These are phyloP conservation scores for Jacaranda mimosifolia DNA, from an alignment of 257 asterid genomes.

Conservation along the genomic window DNA sequence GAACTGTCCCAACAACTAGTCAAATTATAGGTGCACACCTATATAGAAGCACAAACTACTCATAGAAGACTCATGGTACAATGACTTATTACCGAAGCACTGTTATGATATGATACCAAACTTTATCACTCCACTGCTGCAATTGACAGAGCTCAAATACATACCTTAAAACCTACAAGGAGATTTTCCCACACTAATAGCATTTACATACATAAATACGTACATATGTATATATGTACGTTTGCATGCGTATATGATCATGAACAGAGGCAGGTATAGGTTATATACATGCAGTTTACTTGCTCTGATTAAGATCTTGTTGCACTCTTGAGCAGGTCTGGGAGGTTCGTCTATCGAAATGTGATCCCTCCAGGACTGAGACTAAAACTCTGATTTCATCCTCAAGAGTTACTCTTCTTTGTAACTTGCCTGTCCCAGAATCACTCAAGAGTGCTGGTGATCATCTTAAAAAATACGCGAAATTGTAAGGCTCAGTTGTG, in stretches of 20 bases:
- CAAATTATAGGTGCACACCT: conserved; percentile 11
- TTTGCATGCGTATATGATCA: neutral
- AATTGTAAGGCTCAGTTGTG: conserved; percentile 44
- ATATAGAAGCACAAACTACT: neutral
- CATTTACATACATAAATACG: neutral
- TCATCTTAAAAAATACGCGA: conserved; percentile 65
- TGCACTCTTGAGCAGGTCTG: conserved; percentile 54
- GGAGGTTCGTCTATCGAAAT: conserved; percentile 76
- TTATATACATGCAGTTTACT: neutral
- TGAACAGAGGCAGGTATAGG: too few relatives aligned
- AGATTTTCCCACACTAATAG: neutral
- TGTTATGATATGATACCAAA: neutral
- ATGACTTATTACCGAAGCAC: too few relatives aligned
- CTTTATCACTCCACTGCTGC: neutral
- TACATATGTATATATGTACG: too few relatives aligned
- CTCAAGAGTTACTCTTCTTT: conserved; percentile 77
- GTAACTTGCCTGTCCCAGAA: conserved; percentile 73
- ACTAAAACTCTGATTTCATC: conserved; percentile 61
- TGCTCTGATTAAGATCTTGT: neutral
- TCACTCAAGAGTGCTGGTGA: conserved; percentile 56
- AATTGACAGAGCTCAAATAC: too few relatives aligned
- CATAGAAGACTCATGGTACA: too few relatives aligned
- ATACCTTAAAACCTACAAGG: neutral
- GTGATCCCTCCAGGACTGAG: conserved; percentile 45
- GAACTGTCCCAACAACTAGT: conserved; percentile 6